These are phyloP conservation scores for Kwoniella dendrophila DNA, from an alignment of 768 basidiomycete species.

Conservation along the genomic window DNA sequence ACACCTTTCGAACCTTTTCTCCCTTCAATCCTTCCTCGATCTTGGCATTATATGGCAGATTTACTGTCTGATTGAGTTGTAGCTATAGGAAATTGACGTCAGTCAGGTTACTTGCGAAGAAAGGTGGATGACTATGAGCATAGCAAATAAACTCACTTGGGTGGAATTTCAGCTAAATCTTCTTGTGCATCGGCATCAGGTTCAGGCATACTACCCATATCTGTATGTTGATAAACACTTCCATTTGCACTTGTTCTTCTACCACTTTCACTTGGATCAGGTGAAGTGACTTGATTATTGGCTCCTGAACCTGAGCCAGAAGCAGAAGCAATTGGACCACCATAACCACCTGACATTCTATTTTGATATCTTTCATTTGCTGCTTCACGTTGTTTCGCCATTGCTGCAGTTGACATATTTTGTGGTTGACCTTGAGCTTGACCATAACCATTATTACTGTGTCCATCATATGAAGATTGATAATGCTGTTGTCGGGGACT, in stretches of 20 bases:
- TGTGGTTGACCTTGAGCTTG: background rate
- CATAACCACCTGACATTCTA: conserved; percentile 10
- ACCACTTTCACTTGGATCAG: conserved; percentile 11
- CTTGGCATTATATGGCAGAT: too few species aligned
- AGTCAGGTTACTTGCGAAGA: background rate
- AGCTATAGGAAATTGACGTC: conserved; percentile 18
- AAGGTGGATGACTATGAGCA: background rate
- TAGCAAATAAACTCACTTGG: conserved; percentile 39
- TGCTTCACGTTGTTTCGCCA: conserved; percentile 38
- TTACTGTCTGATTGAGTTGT: conserved; percentile 33
- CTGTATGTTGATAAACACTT: conserved; percentile 46
- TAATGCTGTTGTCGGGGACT: conserved; percentile 6
- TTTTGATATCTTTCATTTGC: conserved; percentile 14
- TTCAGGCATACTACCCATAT: conserved; percentile 32
- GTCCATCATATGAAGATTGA: conserved; percentile 14
- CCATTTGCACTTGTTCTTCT: conserved; percentile 23
- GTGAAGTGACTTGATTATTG: conserved; percentile 2
- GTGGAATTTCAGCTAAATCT: conserved; percentile 41
- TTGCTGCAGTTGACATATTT: conserved; percentile 27
- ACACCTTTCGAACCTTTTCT: too few species aligned
- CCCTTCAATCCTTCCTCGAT: too few species aligned
- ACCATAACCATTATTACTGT: background rate
- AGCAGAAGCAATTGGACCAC: conserved; percentile 8
- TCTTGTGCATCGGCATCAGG: conserved; percentile 22
- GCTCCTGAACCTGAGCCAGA: conserved; percentile 9